A percentile compares a stretch with the other conserved stretches of the same genome.
phyloP scores from a whole-genome alignment of 768 basidiomycete genomes.

The Gautieria morchelliformis region DNA sequence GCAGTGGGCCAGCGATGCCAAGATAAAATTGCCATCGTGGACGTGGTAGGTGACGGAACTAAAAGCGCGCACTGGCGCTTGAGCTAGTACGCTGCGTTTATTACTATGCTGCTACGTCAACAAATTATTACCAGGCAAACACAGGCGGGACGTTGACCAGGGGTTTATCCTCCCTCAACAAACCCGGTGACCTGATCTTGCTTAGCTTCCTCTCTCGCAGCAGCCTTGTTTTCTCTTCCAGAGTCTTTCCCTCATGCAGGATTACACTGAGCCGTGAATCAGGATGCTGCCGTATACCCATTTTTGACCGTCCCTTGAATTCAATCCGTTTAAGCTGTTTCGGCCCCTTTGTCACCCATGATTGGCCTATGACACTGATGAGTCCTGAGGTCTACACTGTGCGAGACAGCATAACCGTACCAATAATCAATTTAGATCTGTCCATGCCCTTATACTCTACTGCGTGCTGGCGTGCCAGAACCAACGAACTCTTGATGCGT shows the following conservation, averaged over 20 bases:
- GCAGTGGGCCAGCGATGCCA: constrained; percentile 20
- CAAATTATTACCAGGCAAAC: constrained; percentile 59
- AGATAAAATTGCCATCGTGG: constrained; percentile 37
- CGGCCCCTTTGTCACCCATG: constrained; percentile 88
- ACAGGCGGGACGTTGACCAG: constrained; percentile 60
- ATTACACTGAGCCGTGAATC: constrained; percentile 68
- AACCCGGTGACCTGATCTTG: constrained; percentile 70
- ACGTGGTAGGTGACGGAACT: constrained; percentile 14
- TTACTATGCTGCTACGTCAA: not conserved
- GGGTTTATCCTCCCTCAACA: constrained; percentile 71
- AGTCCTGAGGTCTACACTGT: not conserved
- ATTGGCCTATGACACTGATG: constrained; percentile 49
- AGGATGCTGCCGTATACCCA: constrained; percentile 68
- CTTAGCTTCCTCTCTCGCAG: constrained; percentile 59
- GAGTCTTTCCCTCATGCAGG: constrained; percentile 72
- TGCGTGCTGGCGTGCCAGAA: constrained; percentile 81
- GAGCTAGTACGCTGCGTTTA: too few relatives aligned
- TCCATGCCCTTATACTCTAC: constrained; percentile 65
- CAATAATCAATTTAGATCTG: constrained; percentile 63
- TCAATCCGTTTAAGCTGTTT: constrained; percentile 58
- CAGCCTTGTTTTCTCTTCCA: constrained; percentile 54
- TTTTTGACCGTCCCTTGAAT: constrained; percentile 73
- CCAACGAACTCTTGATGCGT: constrained; percentile 83
- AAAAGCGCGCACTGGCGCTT: not conserved
- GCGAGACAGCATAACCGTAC: constrained; percentile 37